These are phyloP conservation scores for Aspergillus piperis DNA, from an alignment of 2,329 filamentous ascomycete species.

Conservation along the genomic window DNA sequence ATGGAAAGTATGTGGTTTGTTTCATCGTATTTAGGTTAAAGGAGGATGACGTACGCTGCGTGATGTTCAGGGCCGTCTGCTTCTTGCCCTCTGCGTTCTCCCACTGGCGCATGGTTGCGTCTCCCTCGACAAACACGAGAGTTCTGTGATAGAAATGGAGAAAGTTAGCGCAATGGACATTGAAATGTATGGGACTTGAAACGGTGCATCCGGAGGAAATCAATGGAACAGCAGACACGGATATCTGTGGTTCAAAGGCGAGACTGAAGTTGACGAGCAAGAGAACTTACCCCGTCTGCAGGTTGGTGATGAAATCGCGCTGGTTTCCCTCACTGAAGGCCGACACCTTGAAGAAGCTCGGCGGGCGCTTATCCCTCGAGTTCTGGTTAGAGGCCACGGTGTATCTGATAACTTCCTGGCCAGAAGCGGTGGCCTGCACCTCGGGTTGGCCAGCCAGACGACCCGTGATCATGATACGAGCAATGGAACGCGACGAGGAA, in stretches of 20 bases:
- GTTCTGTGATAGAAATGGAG: slow-evolving; percentile 55
- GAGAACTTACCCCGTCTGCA: slow-evolving; percentile 79
- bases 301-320: slow-evolving; percentile 69
- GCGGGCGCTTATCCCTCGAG: slow-evolving; percentile 67
- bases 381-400: slow-evolving; percentile 70
- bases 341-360: slow-evolving; percentile 82
- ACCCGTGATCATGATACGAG: slow-evolving; percentile 84
- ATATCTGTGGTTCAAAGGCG: background rate
- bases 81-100: slow-evolving; percentile 71
- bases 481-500: slow-evolving; percentile 61
- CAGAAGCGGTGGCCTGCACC: slow-evolving; percentile 67
- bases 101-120: slow-evolving; percentile 68
- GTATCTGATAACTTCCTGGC: slow-evolving; percentile 75
- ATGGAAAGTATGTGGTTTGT: background rate
- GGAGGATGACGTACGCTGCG: slow-evolving; percentile 67
- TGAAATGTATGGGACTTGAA: too few species aligned
- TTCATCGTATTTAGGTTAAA: background rate
- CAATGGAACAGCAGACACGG: background rate
- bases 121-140: slow-evolving; percentile 79
- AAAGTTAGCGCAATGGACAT: slow-evolving; percentile 14
- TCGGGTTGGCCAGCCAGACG: slow-evolving; percentile 81
- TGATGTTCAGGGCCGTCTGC: slow-evolving; percentile 63
- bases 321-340: slow-evolving; percentile 70
- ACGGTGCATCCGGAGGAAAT: background rate
- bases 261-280: background rate